Percentiles rank a stretch among this genome's conserved stretches.
These are phyloP conservation scores for Candolleomyces aberdarensis DNA, from an alignment of 768 basidiomycete species.

Conservation along the genomic window DNA sequence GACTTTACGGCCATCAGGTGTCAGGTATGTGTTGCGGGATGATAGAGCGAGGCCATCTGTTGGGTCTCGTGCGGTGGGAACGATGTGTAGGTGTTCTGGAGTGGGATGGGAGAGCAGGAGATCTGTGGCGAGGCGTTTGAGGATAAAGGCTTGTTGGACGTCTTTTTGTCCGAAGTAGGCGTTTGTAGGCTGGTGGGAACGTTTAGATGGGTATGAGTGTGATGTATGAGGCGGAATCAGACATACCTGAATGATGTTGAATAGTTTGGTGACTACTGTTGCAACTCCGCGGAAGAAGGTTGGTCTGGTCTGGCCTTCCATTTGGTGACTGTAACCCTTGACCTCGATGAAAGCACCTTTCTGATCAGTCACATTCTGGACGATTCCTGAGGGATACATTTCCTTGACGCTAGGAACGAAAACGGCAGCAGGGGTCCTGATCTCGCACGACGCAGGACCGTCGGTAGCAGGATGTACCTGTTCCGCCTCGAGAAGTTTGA, in stretches of 20 bases:
- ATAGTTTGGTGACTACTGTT: slow-evolving; percentile 92
- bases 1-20: slow-evolving; percentile 53
- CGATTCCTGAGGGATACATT: slow-evolving; percentile 93
- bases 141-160: slow-evolving; percentile 90
- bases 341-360: slow-evolving; percentile 91
- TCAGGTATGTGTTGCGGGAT: slow-evolving; percentile 86
- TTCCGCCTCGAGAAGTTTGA: slow-evolving; percentile 46
- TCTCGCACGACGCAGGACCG: not conserved
- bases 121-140: slow-evolving; percentile 76
- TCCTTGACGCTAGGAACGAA: slow-evolving; percentile 78
- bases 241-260: slow-evolving; percentile 84
- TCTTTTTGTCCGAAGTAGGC: slow-evolving; percentile 98
- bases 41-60: slow-evolving; percentile 77
- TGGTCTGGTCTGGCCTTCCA: slow-evolving; percentile 88
- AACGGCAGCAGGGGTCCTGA: slow-evolving; percentile 57
- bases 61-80: slow-evolving; percentile 77
- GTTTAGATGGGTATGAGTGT: slow-evolving; percentile 4
- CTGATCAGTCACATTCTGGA: slow-evolving; percentile 69
- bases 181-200: slow-evolving; percentile 67
- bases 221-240: not conserved
- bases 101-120: slow-evolving; percentile 78
- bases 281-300: slow-evolving; percentile 95
- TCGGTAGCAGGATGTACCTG: not conserved
- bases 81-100: slow-evolving; percentile 72
- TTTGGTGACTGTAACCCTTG: slow-evolving; percentile 85